A percentile compares a stretch with the other conserved stretches of the same genome.
Evolutionary conservation across 2,329 filamentous ascomycete genomes (phyloP).

Genomic region (Aureobasidium sp.): DNA sequence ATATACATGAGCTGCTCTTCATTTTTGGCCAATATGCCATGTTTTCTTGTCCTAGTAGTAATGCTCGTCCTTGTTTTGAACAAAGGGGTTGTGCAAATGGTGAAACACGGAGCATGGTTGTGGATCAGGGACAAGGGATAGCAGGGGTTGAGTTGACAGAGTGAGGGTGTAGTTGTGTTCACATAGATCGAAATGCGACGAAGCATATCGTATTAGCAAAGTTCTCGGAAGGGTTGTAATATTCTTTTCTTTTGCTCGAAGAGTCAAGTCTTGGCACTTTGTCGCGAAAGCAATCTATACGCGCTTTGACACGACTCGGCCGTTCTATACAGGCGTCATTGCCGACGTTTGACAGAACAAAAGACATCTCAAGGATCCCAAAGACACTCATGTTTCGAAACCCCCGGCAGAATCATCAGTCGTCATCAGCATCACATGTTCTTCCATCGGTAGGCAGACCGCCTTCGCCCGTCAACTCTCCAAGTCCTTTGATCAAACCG

Average conservation of each 20-base stretch:
- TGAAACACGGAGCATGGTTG: background rate
- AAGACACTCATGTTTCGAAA: constrained; percentile 46
- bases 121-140: background rate
- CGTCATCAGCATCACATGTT: constrained; percentile 29
- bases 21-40: background rate
- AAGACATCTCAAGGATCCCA: background rate
- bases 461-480: constrained; percentile 42
- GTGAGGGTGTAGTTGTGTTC: background rate
- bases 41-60: constrained; percentile 8
- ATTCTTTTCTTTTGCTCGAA: background rate
- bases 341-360: background rate
- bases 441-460: constrained; percentile 45
- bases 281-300: constrained; percentile 12
- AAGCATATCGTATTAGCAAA: background rate
- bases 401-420: constrained; percentile 41
- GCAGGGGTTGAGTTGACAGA: background rate
- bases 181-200: constrained; percentile 14
- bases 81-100: constrained; percentile 7
- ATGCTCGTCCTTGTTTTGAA: background rate
- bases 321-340: background rate
- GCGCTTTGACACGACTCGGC: background rate
- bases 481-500: background rate
- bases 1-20: background rate
- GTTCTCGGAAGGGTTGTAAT: background rate
- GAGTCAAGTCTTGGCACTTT: constrained; percentile 10